Conservation (phyloP, 441 rosid genomes). For the Brassica hybrid region DNA sequence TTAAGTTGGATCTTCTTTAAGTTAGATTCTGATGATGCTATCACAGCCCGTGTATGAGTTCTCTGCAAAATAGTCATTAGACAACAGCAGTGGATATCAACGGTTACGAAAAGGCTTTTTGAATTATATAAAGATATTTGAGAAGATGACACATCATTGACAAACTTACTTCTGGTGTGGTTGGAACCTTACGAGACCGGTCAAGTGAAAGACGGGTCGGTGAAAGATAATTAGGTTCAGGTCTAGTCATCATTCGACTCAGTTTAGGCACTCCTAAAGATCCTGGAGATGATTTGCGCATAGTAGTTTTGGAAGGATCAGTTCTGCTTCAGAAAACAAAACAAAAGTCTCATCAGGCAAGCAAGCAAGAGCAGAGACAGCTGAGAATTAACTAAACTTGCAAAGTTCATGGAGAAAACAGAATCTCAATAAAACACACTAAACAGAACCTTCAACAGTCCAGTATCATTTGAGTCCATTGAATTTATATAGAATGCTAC, state of each 20-base stretch:
- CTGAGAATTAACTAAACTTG: not conserved
- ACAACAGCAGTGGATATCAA: conserved; percentile 19
- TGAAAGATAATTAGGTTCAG: conserved; percentile 66
- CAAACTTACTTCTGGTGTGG: not conserved
- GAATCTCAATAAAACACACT: not conserved
- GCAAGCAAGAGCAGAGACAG: conserved; percentile 11
- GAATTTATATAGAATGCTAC: not conserved
- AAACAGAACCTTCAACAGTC: conserved; percentile 1
- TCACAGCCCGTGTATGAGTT: conserved; percentile 51
- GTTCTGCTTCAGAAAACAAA: conserved; percentile 48
- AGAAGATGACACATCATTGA: conserved; percentile 30
- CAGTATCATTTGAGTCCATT: not conserved
- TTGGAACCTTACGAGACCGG: conserved; percentile 32
- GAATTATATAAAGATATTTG: conserved; percentile 14
- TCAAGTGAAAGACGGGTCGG: conserved; percentile 60
- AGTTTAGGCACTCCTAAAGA: not conserved
- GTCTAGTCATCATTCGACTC: conserved; percentile 53
- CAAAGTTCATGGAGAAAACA: not conserved
- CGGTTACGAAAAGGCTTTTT: not conserved
- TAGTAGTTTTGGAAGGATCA: conserved; percentile 60
- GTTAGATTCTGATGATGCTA: conserved; percentile 68
- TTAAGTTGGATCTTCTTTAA: conserved; percentile 58
- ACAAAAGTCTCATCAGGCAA: conserved; percentile 31
- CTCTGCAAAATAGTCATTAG: conserved; percentile 55
- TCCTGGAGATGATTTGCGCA: conserved; percentile 27